A percentile compares a stretch with the other conserved stretches of the same genome.
phyloP scores from a whole-genome alignment of 257 asterid species.

The Eucommia ulmoides region DNA sequence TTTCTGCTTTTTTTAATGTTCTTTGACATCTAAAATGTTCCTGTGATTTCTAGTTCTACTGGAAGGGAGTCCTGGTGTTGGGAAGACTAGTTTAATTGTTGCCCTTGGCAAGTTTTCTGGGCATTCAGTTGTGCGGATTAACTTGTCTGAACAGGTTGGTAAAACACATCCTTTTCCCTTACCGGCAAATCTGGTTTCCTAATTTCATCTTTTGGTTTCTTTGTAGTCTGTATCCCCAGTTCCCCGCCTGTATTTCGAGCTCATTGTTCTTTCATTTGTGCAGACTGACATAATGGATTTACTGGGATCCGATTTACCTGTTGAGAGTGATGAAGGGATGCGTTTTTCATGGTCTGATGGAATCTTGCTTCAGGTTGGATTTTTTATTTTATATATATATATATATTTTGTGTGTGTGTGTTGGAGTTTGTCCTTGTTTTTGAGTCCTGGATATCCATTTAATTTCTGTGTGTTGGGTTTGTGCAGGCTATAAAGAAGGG shows the following conservation, averaged over 20 bases:
- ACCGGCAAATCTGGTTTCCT: background rate
- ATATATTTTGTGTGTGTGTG: too few species aligned
- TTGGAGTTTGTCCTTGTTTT: slow-evolving; percentile 8
- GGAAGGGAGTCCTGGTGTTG: slow-evolving; percentile 99
- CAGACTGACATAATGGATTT: slow-evolving; percentile 98
- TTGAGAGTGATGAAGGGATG: slow-evolving; percentile 81
- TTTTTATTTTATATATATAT: background rate
- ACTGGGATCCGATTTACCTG: slow-evolving; percentile 94
- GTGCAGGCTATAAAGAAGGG: slow-evolving; percentile 88
- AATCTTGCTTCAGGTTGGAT: slow-evolving; percentile 79
- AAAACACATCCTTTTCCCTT: slow-evolving; percentile 5
- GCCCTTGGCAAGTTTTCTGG: slow-evolving; percentile 91
- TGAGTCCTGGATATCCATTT: background rate
- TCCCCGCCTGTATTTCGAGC: too few species aligned
- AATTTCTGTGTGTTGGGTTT: slow-evolving; percentile 6
- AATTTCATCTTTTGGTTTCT: background rate
- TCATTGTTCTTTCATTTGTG: slow-evolving; percentile 8
- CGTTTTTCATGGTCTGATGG: slow-evolving; percentile 99
- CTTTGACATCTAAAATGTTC: slow-evolving; percentile 22
- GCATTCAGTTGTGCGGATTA: slow-evolving; percentile 83
- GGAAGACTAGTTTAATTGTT: slow-evolving; percentile 84
- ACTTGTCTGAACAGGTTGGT: slow-evolving; percentile 91
- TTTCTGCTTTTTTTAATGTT: too few species aligned
- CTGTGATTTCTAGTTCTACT: slow-evolving; percentile 44
- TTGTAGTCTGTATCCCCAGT: too few species aligned